phyloP scores from a whole-genome alignment of 1,284 basidiomycete species.

The Trametes versicolor region DNA sequence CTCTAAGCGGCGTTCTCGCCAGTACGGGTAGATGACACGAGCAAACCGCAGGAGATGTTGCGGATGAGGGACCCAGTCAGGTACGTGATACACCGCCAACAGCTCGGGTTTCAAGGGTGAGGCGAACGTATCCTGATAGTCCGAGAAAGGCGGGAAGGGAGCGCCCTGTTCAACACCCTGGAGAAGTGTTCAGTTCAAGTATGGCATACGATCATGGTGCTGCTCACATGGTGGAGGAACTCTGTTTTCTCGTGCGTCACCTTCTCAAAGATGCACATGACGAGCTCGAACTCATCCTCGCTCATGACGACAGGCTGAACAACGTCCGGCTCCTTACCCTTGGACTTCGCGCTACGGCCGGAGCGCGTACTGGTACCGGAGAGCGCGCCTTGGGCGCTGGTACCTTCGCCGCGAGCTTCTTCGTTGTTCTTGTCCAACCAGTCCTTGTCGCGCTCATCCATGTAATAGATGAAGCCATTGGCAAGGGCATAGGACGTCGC shows the following conservation, averaged over 20 bases:
- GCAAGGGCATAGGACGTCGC: slow-evolving; percentile 63
- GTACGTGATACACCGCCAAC: slow-evolving; percentile 42
- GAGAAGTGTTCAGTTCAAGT: slow-evolving; percentile 4
- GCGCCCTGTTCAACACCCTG: slow-evolving; percentile 72
- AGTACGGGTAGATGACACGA: slow-evolving; percentile 43
- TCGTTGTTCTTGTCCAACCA: slow-evolving; percentile 96
- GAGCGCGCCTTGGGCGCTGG: slow-evolving; percentile 76
- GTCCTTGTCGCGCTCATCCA: slow-evolving; percentile 96
- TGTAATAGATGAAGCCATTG: slow-evolving; percentile 85
- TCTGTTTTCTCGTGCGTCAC: slow-evolving; percentile 92
- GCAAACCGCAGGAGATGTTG: slow-evolving; percentile 40
- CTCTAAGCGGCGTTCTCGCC: slow-evolving; percentile 45
- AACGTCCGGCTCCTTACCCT: slow-evolving; percentile 80
- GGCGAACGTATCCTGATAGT: slow-evolving; percentile 51
- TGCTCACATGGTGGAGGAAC: slow-evolving; percentile 87
- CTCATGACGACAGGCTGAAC: slow-evolving; percentile 70
- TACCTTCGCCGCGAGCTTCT: slow-evolving; percentile 87
- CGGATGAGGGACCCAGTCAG: slow-evolving; percentile 41
- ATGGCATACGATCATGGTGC: not conserved
- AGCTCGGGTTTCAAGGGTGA: slow-evolving; percentile 36
- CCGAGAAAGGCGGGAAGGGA: slow-evolving; percentile 80
- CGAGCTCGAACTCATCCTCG: slow-evolving; percentile 94
- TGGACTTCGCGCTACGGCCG: slow-evolving; percentile 76
- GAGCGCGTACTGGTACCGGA: slow-evolving; percentile 61
- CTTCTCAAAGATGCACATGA: slow-evolving; percentile 96